Evolutionary conservation across 2,329 filamentous ascomycete genomes (phyloP).

Genomic region (Epicoccum sorghinum): DNA sequence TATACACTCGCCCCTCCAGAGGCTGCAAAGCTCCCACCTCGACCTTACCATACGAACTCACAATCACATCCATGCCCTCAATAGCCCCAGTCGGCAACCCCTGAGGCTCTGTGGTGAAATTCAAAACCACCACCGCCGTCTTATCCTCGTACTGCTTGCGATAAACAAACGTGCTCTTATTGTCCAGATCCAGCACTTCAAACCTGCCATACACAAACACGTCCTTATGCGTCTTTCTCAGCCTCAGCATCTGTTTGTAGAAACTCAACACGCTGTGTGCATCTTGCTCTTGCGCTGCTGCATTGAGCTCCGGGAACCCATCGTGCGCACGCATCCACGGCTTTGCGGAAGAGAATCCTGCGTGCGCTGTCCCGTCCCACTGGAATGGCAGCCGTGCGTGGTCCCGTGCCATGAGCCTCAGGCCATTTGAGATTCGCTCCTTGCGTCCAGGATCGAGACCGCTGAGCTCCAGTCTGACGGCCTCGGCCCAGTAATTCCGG

Average conservation of each 20-base stretch:
- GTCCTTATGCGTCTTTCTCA: constrained; percentile 66
- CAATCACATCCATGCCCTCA: constrained; percentile 49
- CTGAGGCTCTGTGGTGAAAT: constrained; percentile 43
- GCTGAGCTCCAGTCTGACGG: constrained; percentile 23
- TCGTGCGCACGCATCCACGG: constrained; percentile 77
- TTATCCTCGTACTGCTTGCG: constrained; percentile 43
- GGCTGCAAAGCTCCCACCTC: constrained; percentile 34
- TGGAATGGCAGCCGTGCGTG: constrained; percentile 76
- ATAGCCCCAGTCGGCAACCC: neutral
- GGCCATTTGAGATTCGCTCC: constrained; percentile 51
- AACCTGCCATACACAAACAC: constrained; percentile 73
- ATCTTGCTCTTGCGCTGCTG: constrained; percentile 58
- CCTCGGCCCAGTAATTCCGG: constrained; percentile 50
- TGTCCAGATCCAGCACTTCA: constrained; percentile 58
- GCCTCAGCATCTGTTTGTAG: constrained; percentile 64
- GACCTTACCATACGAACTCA: constrained; percentile 47
- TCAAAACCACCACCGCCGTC: constrained; percentile 46
- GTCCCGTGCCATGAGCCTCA: constrained; percentile 68
- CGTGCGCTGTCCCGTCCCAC: constrained; percentile 67
- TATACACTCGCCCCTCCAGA: constrained; percentile 48
- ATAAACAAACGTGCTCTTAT: constrained; percentile 60
- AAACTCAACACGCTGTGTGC: constrained; percentile 63
- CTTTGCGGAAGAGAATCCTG: constrained; percentile 66
- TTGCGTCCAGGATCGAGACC: constrained; percentile 41
- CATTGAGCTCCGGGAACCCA: constrained; percentile 65